Evolutionary conservation across 257 asterid species (phyloP), one percentile per base, ranked within the genome.

Genomic region (Linaria vulgaris): DNA sequence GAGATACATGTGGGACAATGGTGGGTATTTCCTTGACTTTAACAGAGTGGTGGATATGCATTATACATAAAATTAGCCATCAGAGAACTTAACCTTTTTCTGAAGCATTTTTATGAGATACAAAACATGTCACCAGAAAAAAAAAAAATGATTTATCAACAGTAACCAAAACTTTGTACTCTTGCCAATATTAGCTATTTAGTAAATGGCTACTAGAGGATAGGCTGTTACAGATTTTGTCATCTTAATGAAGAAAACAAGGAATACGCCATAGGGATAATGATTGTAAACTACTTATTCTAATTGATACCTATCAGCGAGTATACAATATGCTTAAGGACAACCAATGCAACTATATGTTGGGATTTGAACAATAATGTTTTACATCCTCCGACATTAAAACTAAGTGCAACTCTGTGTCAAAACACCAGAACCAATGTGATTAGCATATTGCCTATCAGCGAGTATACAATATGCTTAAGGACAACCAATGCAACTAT

Each of bases 301-400:
- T 41, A 3, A 41, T 41, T 41, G 4, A 41, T 41, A 41, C 12
- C 9, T 41, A 9, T 41, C 15, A 13, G 12, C 12, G 47, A 41
- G 12, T 9, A 13, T 41, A 9, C 12, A 41, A 9, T 41, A 3
- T 41, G 15, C 47, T 14, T 30, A 30, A 30, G 3, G 37, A 41
- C 15, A 41, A 14, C 12, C 53, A 48, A 51, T 39, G 47, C 30
- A 41, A 59, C 34, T 16, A 34, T 47, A 34, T 9, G 12, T 14
- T 9, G 6, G 47, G 12, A 41, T 41, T 5, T 11, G 12, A 9
- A 41, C 47, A 41, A 41, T 9, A 9, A 41, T 41, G 12, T 41
- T 41, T 37, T 22, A 1, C 37, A 51, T 53, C n/a, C 54, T 37
- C 66, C 56, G 54, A 19, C 47, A 46, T 46, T 46, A n/a, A 55